Evolutionary conservation across 2,329 filamentous ascomycete genomes (phyloP), one percentile per base, ranked within the genome.

Genomic region (Cytospora piceicola): DNA sequence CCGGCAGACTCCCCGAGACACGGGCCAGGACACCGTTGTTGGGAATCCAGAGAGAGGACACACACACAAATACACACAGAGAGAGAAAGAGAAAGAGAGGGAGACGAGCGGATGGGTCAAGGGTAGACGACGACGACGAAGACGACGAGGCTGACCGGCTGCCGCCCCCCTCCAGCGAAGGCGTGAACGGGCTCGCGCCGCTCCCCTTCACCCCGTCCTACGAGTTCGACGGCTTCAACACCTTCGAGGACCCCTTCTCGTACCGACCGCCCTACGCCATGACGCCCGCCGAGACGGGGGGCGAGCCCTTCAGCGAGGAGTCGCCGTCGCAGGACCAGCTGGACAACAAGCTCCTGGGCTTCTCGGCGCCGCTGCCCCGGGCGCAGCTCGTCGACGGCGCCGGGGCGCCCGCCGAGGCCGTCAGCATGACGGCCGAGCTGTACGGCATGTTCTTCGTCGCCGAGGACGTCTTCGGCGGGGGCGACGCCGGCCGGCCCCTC

Each of bases 381-480:
- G 80, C 83, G 42, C 83, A 84, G 4, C 79, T 92, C 9, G 77
- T 93, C 58, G 90, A 92, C 70, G 90, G 90, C 69, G 77, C 82
- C 8, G 88, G 86, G 61, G 83, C 88, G 58, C 82, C 85, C 66
- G 85, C 85, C 34, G 87, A 90, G 63, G 81, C 91, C n/a, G n/a
- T n/a, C 14, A 82, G 80, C 71, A 88, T 94, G 82, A 84, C 84
- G 27, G 91, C 91, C 65, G 91, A 94, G 78, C 80, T 94, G 15
- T 91, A 93, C 73, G 91, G 91, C 83, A 94, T 94, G 91, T 94
- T 94, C 81, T 93, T 94, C 74, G 85, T 94, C 30, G 91, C 91
- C 54, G 91, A 94, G 75, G 91, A 92, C 71, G 90, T 93, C 6
- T 94, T 92, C 80, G 76, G 88, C 76, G 77, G 86, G 78, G 80